Conservation (phyloP, 148 eudicot species). For the Drosera capensis region DNA sequence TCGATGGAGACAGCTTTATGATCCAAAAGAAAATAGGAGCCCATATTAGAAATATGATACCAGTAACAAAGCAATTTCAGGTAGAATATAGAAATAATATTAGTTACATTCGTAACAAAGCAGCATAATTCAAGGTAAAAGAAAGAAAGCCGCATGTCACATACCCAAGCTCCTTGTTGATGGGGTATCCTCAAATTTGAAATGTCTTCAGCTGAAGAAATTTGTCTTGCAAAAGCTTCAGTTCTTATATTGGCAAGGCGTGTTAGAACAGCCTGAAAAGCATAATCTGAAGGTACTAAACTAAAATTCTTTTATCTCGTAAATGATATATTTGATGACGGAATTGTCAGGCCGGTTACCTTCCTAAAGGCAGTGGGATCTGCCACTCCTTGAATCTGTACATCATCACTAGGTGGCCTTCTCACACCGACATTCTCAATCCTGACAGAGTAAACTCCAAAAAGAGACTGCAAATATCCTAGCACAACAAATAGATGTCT, state of each 20-base stretch:
- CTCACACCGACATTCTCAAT: constrained; percentile 72
- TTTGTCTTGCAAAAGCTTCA: constrained; percentile 40
- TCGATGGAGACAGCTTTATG: constrained; percentile 50
- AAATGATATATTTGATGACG: too few species aligned
- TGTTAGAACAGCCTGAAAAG: constrained; percentile 51
- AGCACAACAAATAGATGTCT: constrained; percentile 10
- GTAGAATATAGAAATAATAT: too few species aligned
- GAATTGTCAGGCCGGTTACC: constrained; percentile 20
- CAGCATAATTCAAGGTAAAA: background rate
- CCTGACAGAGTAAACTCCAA: constrained; percentile 61
- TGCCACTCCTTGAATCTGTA: constrained; percentile 65
- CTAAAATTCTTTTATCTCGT: too few species aligned
- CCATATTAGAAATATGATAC: background rate
- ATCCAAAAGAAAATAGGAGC: constrained; percentile 1
- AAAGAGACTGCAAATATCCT: constrained; percentile 79
- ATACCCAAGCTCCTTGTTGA: constrained; percentile 39
- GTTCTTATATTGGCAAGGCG: constrained; percentile 44
- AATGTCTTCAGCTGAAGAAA: constrained; percentile 31
- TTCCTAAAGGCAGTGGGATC: constrained; percentile 61
- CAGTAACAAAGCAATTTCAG: background rate
- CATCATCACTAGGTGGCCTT: constrained; percentile 67
- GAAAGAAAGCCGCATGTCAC: constrained; percentile 4
- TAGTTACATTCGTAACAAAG: too few species aligned
- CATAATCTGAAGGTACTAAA: constrained; percentile 5
- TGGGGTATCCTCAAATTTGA: constrained; percentile 20